Conservation (phyloP, 768 basidiomycete species). For the Amanita rubescens region DNA sequence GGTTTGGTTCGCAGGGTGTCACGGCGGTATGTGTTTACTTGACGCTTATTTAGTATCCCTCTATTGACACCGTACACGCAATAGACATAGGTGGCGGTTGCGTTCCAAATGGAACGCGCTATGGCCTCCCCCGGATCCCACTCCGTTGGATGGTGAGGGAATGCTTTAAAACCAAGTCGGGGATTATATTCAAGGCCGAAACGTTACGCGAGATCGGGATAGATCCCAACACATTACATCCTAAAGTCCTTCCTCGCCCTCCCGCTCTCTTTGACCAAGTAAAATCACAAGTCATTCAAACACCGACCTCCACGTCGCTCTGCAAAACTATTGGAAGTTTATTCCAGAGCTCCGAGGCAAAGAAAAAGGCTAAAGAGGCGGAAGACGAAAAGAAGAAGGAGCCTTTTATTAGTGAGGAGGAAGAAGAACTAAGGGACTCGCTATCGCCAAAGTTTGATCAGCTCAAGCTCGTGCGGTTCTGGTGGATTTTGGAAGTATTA, state of each 20-base stretch:
- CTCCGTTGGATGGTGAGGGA: constrained; percentile 72
- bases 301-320: constrained; percentile 18
- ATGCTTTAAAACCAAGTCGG: constrained; percentile 51
- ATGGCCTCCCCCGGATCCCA: constrained; percentile 46
- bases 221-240: constrained; percentile 40
- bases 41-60: background rate
- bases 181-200: constrained; percentile 51
- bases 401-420: constrained; percentile 9
- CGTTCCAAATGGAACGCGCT: constrained; percentile 35
- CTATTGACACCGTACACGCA: background rate
- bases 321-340: constrained; percentile 16
- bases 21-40: constrained; percentile 28
- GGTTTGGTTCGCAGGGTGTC: constrained; percentile 61
- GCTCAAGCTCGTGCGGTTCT: constrained; percentile 33
- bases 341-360: constrained; percentile 15
- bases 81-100: constrained; percentile 55
- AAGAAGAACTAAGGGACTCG: constrained; percentile 55
- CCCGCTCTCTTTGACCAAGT: constrained; percentile 19
- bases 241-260: constrained; percentile 30
- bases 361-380: constrained; percentile 6
- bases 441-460: constrained; percentile 54
- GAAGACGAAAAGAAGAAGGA: constrained; percentile 8
- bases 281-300: constrained; percentile 17
- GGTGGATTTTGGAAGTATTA: constrained; percentile 67
- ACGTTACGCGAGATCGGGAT: constrained; percentile 41